Percentiles rank a stretch among this genome's conserved stretches.
Evolutionary conservation across 2,329 filamentous ascomycete species (phyloP).

Genomic region (Aspergillus caelatus): DNA sequence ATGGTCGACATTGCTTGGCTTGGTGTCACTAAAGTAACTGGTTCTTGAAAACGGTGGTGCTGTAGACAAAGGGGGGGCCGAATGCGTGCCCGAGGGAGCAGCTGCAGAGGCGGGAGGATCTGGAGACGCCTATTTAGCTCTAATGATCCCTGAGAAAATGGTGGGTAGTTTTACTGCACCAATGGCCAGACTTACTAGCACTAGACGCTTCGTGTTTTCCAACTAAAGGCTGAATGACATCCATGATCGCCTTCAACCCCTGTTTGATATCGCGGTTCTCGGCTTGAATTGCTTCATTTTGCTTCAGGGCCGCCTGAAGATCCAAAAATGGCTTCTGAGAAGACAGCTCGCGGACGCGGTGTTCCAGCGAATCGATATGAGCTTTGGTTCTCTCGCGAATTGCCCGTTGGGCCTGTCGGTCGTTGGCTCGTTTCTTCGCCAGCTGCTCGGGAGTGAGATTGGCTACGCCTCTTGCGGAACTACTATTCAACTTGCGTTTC

Average conservation of each 20-base stretch:
- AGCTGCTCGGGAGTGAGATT: conserved; percentile 87
- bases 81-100: conserved; percentile 20
- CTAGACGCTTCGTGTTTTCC: conserved; percentile 44
- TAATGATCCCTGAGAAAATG: not conserved
- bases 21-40: conserved; percentile 19
- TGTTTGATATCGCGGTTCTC: conserved; percentile 79
- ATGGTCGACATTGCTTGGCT: conserved; percentile 19
- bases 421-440: conserved; percentile 87
- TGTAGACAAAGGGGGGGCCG: conserved; percentile 22
- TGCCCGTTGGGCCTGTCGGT: conserved; percentile 82
- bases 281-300: conserved; percentile 75
- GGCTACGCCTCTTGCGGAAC: conserved; percentile 72
- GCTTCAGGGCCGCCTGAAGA: conserved; percentile 71
- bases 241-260: conserved; percentile 66
- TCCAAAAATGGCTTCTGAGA: conserved; percentile 82
- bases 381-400: conserved; percentile 81
- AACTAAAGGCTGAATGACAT: conserved; percentile 52
- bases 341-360: conserved; percentile 73
- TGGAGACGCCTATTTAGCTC: conserved; percentile 5
- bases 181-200: not conserved
- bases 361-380: conserved; percentile 75
- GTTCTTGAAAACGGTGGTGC: conserved; percentile 32
- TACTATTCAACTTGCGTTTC: conserved; percentile 46
- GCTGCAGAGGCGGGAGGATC: conserved; percentile 16
- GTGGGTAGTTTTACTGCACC: not conserved